These are phyloP conservation scores for Fulvia fulva DNA, from an alignment of 2,329 filamentous ascomycete genomes.

Conservation along the genomic window DNA sequence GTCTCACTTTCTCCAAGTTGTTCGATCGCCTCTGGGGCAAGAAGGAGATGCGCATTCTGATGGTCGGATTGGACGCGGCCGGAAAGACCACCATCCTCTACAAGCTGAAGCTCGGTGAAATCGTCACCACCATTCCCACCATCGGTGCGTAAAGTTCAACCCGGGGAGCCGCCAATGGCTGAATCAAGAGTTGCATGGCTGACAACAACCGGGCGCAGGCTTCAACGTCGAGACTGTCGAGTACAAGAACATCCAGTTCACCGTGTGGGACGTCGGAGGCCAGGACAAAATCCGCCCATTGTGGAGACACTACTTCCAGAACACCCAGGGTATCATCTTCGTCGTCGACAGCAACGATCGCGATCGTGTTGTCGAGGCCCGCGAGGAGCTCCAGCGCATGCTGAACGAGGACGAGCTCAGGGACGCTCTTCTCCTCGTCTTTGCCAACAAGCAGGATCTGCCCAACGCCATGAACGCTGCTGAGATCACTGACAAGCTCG, in stretches of 20 bases:
- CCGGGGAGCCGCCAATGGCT: not conserved
- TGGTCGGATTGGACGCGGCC: constrained; percentile 95
- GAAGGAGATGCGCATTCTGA: constrained; percentile 97
- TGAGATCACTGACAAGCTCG: constrained; percentile 99
- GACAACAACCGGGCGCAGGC: constrained; percentile 40
- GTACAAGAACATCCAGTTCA: constrained; percentile 99
- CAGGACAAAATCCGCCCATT: constrained; percentile 98
- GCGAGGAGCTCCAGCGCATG: constrained; percentile 91
- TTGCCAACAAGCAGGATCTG: constrained; percentile 99
- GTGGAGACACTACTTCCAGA: constrained; percentile 95
- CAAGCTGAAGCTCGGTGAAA: constrained; percentile 97
- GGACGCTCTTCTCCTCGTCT: constrained; percentile 88
- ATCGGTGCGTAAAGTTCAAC: constrained; percentile 62
- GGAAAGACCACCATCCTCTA: constrained; percentile 98
- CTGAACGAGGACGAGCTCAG: constrained; percentile 98
- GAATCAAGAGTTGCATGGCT: constrained; percentile 1
- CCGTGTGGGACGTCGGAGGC: constrained; percentile 97
- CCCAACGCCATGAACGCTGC: constrained; percentile 98
- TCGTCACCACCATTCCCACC: constrained; percentile 96
- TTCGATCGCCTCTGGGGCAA: constrained; percentile 99
- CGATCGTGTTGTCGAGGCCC: constrained; percentile 85
- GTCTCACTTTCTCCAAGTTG: constrained; percentile 88
- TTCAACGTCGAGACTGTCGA: constrained; percentile 99
- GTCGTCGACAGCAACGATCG: constrained; percentile 95
- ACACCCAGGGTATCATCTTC: constrained; percentile 97